A percentile compares a stretch with the other conserved stretches of the same genome.
phyloP scores from a whole-genome alignment of 768 basidiomycete species.

The Termitomyces sp. region DNA sequence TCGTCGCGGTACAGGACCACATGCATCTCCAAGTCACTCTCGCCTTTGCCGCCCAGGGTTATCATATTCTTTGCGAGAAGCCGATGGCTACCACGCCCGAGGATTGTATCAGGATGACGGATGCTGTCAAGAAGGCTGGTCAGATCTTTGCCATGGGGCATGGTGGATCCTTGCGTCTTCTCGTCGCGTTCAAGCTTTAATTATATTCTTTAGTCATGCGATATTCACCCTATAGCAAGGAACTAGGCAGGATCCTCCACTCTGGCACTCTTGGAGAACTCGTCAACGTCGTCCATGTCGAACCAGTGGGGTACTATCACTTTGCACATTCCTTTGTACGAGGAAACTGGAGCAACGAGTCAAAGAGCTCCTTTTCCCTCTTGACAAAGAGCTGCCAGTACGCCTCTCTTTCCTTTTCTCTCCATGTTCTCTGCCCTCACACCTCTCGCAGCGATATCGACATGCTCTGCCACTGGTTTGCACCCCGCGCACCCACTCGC shows the following conservation, averaged over 20 bases:
- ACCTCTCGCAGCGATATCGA: slow-evolving; percentile 67
- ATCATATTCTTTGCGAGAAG: slow-evolving; percentile 90
- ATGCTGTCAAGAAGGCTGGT: slow-evolving; percentile 62
- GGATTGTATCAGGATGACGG: slow-evolving; percentile 75
- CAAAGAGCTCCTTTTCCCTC: slow-evolving; percentile 70
- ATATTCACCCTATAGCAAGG: slow-evolving; percentile 80
- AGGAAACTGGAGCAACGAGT: slow-evolving; percentile 73
- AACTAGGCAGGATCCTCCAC: slow-evolving; percentile 63
- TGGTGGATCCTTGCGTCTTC: slow-evolving; percentile 42
- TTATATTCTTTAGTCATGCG: slow-evolving; percentile 56
- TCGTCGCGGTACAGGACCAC: slow-evolving; percentile 78
- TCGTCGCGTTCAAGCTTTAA: neutral
- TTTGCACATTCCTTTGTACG: slow-evolving; percentile 90
- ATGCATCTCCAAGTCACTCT: slow-evolving; percentile 73
- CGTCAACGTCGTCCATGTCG: slow-evolving; percentile 79
- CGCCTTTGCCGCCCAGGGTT: slow-evolving; percentile 77
- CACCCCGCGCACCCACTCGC: slow-evolving; percentile 57
- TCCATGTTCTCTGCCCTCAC: neutral
- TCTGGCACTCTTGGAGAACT: slow-evolving; percentile 73
- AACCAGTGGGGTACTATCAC: slow-evolving; percentile 84
- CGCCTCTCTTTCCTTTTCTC: slow-evolving; percentile 16
- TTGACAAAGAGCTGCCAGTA: slow-evolving; percentile 93
- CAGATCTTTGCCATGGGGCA: slow-evolving; percentile 87
- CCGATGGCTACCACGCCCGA: slow-evolving; percentile 78
- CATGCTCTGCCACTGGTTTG: slow-evolving; percentile 74